Evolutionary conservation across 345 rosid genomes (phyloP), one percentile per base, ranked within the genome.

Genomic region (Rhodamnia rubescens): DNA sequence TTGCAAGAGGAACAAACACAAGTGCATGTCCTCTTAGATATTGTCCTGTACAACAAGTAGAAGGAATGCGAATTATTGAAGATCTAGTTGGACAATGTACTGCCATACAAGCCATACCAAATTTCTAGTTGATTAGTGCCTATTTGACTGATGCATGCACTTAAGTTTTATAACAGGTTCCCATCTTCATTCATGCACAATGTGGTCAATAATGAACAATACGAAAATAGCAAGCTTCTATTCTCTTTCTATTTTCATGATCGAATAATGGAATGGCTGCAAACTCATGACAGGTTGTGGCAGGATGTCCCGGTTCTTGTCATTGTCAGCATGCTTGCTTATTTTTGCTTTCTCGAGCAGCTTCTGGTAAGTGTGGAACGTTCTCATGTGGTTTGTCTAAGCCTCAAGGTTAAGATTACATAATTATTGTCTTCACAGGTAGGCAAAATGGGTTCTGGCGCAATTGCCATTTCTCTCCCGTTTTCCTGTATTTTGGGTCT

Each of bases 311-410:
- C 98, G 1, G 83, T 94, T 88, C 97, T 97, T 40, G 94, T 95
- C 82, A 93, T 97, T 53, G 96, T 94, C 85, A 97, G 99, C 93
- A 97, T 97, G 99, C 98, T 95, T 81, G 98, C 98, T 85, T 97
- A 95, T 94, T 97, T 97, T 84, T 94, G 98, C 92, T 97, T 92
- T 88, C 98, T 97, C 1, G 99, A 97, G 95, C 96, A 97, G 89
- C 96, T 97, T 93, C 92, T 97, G 93, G 99, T 94, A 84, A 92
- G 93, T 85, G 84, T 49, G 2, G 26, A 52, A 74, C 69, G 56
- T 56, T 42, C 80, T 82, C 26, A 80, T 53, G 51, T 78, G 85
- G 59, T n/a, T 15, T 22, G 85, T 86, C 83, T 53, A 13, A 83
- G 85, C 69, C 57, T 83, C n/a, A 27, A 15, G 40, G 81, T 32